Evolutionary conservation across 2,329 filamentous ascomycete genomes (phyloP), one percentile per base, ranked within the genome.

Genomic region (Fusarium tricinctum): DNA sequence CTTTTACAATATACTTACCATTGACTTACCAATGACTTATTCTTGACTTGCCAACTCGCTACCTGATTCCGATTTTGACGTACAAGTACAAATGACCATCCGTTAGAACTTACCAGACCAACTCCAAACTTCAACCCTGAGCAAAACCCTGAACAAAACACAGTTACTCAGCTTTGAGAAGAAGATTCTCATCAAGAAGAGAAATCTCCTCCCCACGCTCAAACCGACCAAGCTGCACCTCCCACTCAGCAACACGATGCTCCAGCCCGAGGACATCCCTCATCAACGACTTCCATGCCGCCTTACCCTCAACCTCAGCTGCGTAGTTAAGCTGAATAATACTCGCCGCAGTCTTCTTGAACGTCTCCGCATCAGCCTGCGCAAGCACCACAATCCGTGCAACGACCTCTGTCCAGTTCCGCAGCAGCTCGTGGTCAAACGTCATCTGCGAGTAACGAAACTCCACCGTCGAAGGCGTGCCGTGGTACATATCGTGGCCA

Each of bases 371-470:
- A 6, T 57, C 48, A 0, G 59, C 32, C 10, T 58, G 64, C 0
- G 70, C 73, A 30, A 76, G 43, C 4, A 65, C 32, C 0, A 68
- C 59, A 13, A 75, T 56, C 2, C 53, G 49, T 3, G 58, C 45
- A 2, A 66, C 48, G 10, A 76, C 26, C 14, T 73, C 66, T 0
- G 46, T 46, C 74, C 74, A 76, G 38, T 66, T 69, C 2, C 53
- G 52, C 3, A 76, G 40, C 9, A 73, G 63, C 9, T 17, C 45
- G 5, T 56, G 49, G 23, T 75, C 68, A 39, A 76, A 76, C 13
- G 63, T 73, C 68, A 72, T 71, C n/a, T 74, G 73, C 2, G 72
- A 55, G 8, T 76, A 72, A 0, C 69, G 60, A 30, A 76, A 75
- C 46, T 74, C 73, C 4, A 74, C 32, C 0, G 74, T 76, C 7